Evolutionary conservation across 2,329 filamentous ascomycete species (phyloP).

Genomic region (Monosporascus cannonballus): DNA sequence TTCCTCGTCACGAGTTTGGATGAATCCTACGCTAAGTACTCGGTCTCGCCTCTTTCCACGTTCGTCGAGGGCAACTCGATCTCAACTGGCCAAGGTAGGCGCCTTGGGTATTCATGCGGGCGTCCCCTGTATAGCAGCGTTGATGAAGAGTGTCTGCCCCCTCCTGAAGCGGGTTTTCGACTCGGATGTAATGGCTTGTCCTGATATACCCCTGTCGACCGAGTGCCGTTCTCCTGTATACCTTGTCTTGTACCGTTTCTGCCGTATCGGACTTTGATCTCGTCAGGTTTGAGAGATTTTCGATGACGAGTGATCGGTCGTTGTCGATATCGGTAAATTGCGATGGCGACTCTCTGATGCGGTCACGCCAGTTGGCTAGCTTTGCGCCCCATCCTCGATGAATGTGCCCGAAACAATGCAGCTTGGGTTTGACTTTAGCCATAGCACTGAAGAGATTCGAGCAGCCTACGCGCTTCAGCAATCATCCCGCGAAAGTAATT

Average conservation of each 20-base stretch:
- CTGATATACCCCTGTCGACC: constrained; percentile 24
- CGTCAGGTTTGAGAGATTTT: constrained; percentile 24
- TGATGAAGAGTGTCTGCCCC: constrained; percentile 55
- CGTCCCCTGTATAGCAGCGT: constrained; percentile 47
- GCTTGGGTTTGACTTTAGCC: constrained; percentile 32
- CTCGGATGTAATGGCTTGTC: constrained; percentile 34
- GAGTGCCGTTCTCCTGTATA: constrained; percentile 12
- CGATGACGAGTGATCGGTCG: constrained; percentile 28
- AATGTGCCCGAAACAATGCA: constrained; percentile 55
- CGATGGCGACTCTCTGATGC: constrained; percentile 19
- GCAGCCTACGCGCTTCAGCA: constrained; percentile 34
- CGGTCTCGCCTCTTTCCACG: no score
- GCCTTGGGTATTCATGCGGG: constrained; percentile 27
- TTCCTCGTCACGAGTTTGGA: no score
- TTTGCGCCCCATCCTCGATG: constrained; percentile 54
- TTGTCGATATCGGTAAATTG: constrained; percentile 40
- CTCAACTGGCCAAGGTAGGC: constrained; percentile 51
- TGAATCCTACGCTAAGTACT: no score
- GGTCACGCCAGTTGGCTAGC: constrained; percentile 42
- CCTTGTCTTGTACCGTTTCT: constrained; percentile 5
- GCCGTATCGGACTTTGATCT: constrained; percentile 13
- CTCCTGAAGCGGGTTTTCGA: constrained; percentile 21
- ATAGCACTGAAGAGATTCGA: constrained; percentile 39
- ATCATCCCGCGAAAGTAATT: neutral
- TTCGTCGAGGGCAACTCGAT: constrained; percentile 30